These are phyloP conservation scores for Acanthamoeba divionensis DNA, from an alignment of 208 protist genomes.

Conservation along the genomic window DNA sequence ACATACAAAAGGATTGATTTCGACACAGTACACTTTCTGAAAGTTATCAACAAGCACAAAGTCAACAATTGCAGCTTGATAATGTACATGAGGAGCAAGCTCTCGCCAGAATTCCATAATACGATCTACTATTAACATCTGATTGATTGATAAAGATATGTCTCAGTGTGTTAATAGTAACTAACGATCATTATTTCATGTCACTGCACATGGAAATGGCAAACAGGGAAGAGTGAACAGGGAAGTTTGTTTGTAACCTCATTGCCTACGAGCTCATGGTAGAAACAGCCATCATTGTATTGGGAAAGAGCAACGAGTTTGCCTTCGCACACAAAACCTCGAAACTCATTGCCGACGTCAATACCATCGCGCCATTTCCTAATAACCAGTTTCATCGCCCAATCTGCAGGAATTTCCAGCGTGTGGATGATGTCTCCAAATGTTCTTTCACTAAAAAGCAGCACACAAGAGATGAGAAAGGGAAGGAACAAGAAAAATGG, in stretches of 20 bases:
- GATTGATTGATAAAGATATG: neutral
- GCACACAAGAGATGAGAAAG: neutral
- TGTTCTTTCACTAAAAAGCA: constrained; percentile 25
- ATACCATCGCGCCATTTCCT: constrained; percentile 27
- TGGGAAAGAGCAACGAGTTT: neutral
- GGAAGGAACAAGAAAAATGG: neutral
- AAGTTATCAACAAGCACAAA: constrained; percentile 21
- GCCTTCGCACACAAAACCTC: constrained; percentile 21
- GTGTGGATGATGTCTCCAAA: neutral
- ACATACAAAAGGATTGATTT: constrained; percentile 49
- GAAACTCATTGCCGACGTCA: constrained; percentile 31
- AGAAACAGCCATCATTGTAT: constrained; percentile 40
- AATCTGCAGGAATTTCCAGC: neutral
- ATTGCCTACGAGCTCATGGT: neutral
- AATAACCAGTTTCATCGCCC: constrained; percentile 42
- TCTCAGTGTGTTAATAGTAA: no score
- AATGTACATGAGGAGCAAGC: neutral
- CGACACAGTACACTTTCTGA: constrained; percentile 2
- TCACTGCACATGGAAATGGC: neutral
- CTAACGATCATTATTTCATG: no score
- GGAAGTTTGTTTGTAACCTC: neutral
- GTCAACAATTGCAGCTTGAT: constrained; percentile 22
- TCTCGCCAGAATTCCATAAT: neutral
- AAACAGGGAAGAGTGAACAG: neutral
- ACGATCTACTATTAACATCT: neutral